These are phyloP conservation scores for Draba incana DNA, from an alignment of 345 rosid species.

Conservation along the genomic window DNA sequence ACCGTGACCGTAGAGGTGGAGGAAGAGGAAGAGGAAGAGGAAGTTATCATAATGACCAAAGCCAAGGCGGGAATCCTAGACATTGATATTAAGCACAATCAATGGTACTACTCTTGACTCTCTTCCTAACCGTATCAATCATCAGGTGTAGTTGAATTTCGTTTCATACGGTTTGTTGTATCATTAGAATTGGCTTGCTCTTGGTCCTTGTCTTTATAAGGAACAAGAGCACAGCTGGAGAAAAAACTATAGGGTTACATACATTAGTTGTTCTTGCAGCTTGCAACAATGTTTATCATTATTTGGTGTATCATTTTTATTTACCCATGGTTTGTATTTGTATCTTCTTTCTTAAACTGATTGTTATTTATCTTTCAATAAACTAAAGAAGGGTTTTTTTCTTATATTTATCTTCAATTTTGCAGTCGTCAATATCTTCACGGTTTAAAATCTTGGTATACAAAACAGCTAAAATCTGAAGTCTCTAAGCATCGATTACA, in stretches of 20 bases:
- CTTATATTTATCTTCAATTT: not conserved
- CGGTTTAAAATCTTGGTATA: no score
- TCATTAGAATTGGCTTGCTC: conserved; percentile 28
- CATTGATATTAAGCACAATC: conserved; percentile 25
- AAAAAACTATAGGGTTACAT: conserved; percentile 13
- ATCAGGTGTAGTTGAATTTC: conserved; percentile 26
- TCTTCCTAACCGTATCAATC: conserved; percentile 5
- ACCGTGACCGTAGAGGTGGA: conserved; percentile 33
- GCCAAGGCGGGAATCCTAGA: conserved; percentile 41
- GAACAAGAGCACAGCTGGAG: conserved; percentile 13
- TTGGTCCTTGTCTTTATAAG: conserved; percentile 11
- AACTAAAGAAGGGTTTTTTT: not conserved
- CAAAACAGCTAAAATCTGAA: no score
- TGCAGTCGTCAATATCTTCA: not conserved
- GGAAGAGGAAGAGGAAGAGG: conserved; percentile 26
- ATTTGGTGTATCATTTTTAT: conserved; percentile 18
- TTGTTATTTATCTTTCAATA: conserved; percentile 9
- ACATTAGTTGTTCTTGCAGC: not conserved
- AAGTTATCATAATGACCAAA: conserved; percentile 30
- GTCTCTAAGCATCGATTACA: no score
- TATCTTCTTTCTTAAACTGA: not conserved
- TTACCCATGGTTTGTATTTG: conserved; percentile 13
- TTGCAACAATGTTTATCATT: conserved; percentile 5
- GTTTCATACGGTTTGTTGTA: conserved; percentile 27
- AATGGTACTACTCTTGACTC: conserved; percentile 18